Percentiles rank a stretch among this genome's conserved stretches.
Evolutionary conservation across 202 grass and related monocot species (phyloP).

Genomic region (Elaeis oleifera): DNA sequence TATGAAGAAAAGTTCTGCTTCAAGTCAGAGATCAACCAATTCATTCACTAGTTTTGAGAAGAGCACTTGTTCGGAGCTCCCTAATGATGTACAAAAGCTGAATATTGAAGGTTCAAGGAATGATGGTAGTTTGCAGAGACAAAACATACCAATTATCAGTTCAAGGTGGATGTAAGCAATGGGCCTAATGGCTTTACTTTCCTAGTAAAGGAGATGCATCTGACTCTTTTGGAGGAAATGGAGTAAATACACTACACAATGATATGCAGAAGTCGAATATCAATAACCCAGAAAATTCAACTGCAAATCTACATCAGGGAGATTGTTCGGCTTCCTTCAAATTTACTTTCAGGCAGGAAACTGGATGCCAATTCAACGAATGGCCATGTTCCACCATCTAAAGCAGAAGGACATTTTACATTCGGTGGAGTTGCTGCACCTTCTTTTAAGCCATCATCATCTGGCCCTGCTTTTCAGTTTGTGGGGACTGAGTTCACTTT

Average conservation of each 20-base stretch:
- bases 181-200: constrained; percentile 18
- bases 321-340: constrained; percentile 5
- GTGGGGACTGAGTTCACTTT: constrained; percentile 29
- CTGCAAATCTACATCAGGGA: not conserved
- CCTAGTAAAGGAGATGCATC: constrained; percentile 1
- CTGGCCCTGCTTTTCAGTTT: constrained; percentile 24
- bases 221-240: constrained; percentile 18
- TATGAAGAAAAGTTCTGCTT: constrained; percentile 29
- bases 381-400: constrained; percentile 15
- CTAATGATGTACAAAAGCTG: not conserved
- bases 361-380: constrained; percentile 22
- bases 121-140: constrained; percentile 6
- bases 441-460: constrained; percentile 25
- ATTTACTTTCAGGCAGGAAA: constrained; percentile 40
- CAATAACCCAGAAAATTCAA: constrained; percentile 16
- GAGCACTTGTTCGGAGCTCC: constrained; percentile 26
- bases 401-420: constrained; percentile 12
- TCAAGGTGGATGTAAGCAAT: not conserved
- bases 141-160: constrained; percentile 5
- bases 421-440: constrained; percentile 11
- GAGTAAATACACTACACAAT: constrained; percentile 31
- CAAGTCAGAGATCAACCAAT: constrained; percentile 29
- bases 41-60: constrained; percentile 15
- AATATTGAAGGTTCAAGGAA: constrained; percentile 16
- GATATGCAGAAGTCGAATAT: constrained; percentile 53